Base-by-base conservation (phyloP, 2,329 filamentous ascomycete species). In the Ceratocystis alfenasii region DNA sequence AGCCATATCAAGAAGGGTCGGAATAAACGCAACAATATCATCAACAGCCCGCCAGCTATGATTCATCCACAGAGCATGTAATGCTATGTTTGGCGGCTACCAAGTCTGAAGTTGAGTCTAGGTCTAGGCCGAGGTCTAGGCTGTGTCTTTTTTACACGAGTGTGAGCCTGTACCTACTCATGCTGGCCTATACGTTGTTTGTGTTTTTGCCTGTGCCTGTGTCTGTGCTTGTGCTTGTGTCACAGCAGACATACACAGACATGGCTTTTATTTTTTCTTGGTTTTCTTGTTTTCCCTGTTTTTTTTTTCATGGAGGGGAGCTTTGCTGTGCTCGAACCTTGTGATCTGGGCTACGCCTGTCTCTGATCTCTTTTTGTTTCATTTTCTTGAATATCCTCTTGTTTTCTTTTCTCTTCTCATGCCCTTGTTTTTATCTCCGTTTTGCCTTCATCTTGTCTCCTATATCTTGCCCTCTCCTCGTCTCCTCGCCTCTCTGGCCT, bases 1-100 rank as follows among this genome's bases (percentile, higher is more conserved):
- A 96, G 88, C 71, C 94, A 99, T 74, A 99, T 99, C 77, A 99
- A 99, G 80, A 97, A 96, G 79, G 92, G 92, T 69, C 84, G 92
- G 68, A 96, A 92, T 77, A 95, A 95, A 80, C 84, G 93, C 68
- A 90, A 96, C 76, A 93, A 87, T 76, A 95, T 96, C 83, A 82
- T 96, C 68, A 96, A 95, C 81, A 96, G 91, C 79, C 93, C 93
- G 46, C 66, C 66, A 3, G 66, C 66, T 25, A 46, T 45, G 45
- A 65, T 67, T 10, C 63, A 65, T 20, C 66, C 66, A 33, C 66
- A 67, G 50, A 67, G 66, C 63, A 67, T 67, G 66, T 67, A 64
- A 55, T 57, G 5, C 3, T 41, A 15, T 25, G n/a, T 12, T 25
- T 10, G 10, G 48, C 22, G 2, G 48, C 48, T 17, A 6, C 15